Evolutionary conservation across 345 rosid species (phyloP), one percentile per base, ranked within the genome.

Genomic region (Boechera divaricarpa): DNA sequence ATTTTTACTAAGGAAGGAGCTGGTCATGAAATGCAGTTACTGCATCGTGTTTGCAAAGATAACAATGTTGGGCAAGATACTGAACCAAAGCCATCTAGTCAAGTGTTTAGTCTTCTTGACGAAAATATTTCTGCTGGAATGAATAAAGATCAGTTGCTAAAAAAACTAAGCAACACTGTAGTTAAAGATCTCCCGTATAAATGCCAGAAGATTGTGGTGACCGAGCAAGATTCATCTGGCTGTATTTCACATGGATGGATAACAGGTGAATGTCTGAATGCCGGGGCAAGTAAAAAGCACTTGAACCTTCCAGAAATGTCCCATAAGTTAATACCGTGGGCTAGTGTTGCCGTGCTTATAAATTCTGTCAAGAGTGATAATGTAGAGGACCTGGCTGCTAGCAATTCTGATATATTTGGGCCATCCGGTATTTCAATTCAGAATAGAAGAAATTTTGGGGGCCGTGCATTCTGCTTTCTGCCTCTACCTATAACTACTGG

Each of bases 391-490:
- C 53, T 35, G 59, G 66, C 71, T 68, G 60, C 65, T 45, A 70
- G 76, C 73, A 38, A 56, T 62, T 77, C 83, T 55, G 87, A 88
- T 45, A 39, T 79, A 52, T 88, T 86, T 86, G 86, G 82, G 75
- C 72, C 84, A 72, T 83, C 92, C 39, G 7, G 79, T 33, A 73
- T 76, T 77, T 77, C 91, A 53, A 13, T 63, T 79, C 84, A 83
- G 41, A 84, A 75, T 42, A 84, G 76, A 75, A 78, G 85, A 84
- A 78, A 78, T 52, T 91, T 94, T 65, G 94, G 87, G 63, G 98
- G 98, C 10, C 98, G 91, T 72, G 98, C 98, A 39, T 94, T 94
- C 83, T 94, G 97, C 80, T 94, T 94, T 84, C 79, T 94, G 70
- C 98, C 98, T 32, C 81, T 94, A 57, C 98, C 98, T 33, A 84